Evolutionary conservation across 352 stramenopile genomes (phyloP), one percentile per base, ranked within the genome.

Genomic region (Phytophthora kernoviae): DNA sequence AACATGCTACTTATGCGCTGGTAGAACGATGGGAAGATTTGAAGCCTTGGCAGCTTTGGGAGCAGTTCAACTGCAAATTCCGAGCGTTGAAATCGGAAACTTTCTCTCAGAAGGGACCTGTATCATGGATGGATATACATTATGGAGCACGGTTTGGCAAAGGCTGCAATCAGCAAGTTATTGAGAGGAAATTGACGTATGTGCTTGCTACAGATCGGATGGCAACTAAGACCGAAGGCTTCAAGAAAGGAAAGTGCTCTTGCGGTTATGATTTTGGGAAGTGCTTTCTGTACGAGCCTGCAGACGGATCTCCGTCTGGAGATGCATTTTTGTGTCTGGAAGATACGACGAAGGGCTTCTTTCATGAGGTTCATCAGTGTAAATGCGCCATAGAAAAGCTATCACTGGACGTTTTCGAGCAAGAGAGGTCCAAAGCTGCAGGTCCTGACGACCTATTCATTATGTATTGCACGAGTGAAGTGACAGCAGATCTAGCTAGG

Each of bases 61-160:
- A 53, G 17, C 20, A 36, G 18, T 54, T 61, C 43, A 63, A 63
- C n/a, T 63, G 46, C 37, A 56, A 56, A 37, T 56, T 52, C 11
- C 55, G 46, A 47, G 55, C 39, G 18, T 36, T 63, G 55, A 63
- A 63, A 41, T 63, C 56, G 56, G 12, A 43, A 26, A 40, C 48
- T 21, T 58, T 21, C 8, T 26, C 33, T 12, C n/a, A 44, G 10
- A 3, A 52, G 15, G 21, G 45, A 30, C 8, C 27, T 17, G 50
- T 58, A 11, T 14, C 17, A 6, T 62, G 56, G 56, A 54, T 8
- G 17, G 9, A 27, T 49, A 58, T 65, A 32, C 56, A 65, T 65
- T 10, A 17, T 54, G 56, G 56, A 53, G 56, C 56, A 36, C 56
- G 32, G 4, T 65, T 65, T 42, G 56, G 56, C 21, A 8, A 14